Base-by-base conservation (phyloP, 257 asterid genomes). In the Scutellaria baicalensis region DNA sequence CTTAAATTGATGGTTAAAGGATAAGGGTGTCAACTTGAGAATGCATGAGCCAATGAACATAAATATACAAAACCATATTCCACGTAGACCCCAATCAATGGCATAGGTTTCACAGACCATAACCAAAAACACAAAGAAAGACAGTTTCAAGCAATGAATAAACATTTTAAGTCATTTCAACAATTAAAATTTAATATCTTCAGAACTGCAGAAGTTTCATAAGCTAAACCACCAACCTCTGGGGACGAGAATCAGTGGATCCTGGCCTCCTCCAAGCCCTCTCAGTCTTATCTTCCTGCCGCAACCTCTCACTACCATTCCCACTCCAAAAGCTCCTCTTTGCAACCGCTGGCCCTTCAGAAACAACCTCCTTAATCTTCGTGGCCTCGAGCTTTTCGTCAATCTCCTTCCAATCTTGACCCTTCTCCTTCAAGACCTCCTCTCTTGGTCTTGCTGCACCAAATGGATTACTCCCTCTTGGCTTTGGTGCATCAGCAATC, bases 381-480 rank as follows among this genome's bases (percentile, higher is more conserved):
- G 57, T 56, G 43, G 88, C 60, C 77, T 86, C 95, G 0, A 94
- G 87, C 86, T 88, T 89, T 69, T 85, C 92, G 50, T 88, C 97
- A 75, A 89, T 80, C 77, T 88, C 97, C 86, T 88, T 94, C 89
- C 87, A 84, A 74, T 94, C 97, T 56, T 86, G 92, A 10, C 99
- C 99, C 84, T 89, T 88, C 79, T 86, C 96, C 90, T 88, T 94
- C 87, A 94, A 77, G 35, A 91, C 99, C 80, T 91, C 99, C 82
- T 94, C 99, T 42, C 99, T 88, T 3, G 99, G 99, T 77, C 99
- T 81, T 0, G 99, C 99, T 39, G 75, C 87, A 9, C 99, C 97
- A 68, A 94, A 94, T 0, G 99, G 99, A 70, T 80, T 94, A 45
- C 86, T 79, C 5, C 88, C 88, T 77, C 79, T 88, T 0, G 95